phyloP scores from a whole-genome alignment of 2,329 filamentous ascomycete genomes.

The Thyridium curvatum region DNA sequence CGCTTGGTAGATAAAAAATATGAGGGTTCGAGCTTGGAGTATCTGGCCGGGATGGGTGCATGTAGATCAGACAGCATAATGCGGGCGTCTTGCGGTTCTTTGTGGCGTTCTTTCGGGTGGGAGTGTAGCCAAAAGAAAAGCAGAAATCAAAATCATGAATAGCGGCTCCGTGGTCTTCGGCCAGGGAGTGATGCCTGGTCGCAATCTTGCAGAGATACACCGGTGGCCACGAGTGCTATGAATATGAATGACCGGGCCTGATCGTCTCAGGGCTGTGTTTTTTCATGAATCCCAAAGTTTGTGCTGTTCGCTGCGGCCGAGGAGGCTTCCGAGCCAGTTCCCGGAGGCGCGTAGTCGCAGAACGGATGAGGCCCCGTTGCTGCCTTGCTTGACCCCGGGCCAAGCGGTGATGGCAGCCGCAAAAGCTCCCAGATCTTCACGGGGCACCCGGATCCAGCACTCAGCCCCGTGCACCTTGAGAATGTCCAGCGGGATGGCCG shows the following conservation, averaged over 20 bases:
- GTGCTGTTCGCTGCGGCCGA: conserved; percentile 40
- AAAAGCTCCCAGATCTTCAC: conserved; percentile 53
- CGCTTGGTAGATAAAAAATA: conserved; percentile 6
- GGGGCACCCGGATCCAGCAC: conserved; percentile 60
- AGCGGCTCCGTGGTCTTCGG: background rate
- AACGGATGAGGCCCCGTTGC: conserved; percentile 31
- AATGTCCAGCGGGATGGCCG: conserved; percentile 63
- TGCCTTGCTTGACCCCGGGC: conserved; percentile 37
- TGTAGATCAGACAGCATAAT: conserved; percentile 1
- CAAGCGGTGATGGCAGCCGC: conserved; percentile 62
- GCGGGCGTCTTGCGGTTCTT: background rate
- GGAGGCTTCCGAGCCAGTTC: conserved; percentile 57
- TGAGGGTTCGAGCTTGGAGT: background rate
- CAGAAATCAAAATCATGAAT: background rate
- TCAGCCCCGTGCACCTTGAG: conserved; percentile 50
- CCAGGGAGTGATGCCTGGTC: background rate
- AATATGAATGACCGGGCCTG: conserved; percentile 3
- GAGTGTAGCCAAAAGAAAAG: background rate
- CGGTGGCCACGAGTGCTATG: no score
- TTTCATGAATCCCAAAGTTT: conserved; percentile 42
- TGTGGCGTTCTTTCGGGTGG: conserved; percentile 1
- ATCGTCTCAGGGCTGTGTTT: conserved; percentile 1
- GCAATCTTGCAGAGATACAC: no score
- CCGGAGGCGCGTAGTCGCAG: conserved; percentile 52
- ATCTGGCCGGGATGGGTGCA: conserved; percentile 1